phyloP scores from a whole-genome alignment of 2,329 filamentous ascomycete species.

The Beauveria sp. region DNA sequence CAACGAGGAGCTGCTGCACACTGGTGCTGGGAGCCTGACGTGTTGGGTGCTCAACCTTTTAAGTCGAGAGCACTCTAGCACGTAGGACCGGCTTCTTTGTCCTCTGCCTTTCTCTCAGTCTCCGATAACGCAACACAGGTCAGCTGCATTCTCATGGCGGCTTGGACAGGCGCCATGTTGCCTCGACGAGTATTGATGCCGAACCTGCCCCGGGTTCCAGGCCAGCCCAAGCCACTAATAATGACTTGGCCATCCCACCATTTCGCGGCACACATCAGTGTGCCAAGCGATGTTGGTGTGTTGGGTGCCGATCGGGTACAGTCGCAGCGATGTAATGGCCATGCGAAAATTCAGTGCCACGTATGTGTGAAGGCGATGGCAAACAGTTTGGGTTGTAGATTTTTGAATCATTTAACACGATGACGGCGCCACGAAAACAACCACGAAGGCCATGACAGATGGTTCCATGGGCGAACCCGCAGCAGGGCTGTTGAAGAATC shows the following conservation, averaged over 20 bases:
- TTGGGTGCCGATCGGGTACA: neutral
- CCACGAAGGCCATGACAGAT: too few species aligned
- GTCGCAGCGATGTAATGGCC: neutral
- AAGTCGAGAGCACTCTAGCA: neutral
- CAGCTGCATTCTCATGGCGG: neutral
- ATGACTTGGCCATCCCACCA: neutral
- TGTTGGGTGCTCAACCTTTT: neutral
- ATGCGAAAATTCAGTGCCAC: neutral
- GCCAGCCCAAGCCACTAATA: constrained; percentile 1
- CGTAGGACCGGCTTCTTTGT: neutral
- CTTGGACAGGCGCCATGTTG: neutral
- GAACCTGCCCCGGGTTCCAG: constrained; percentile 1
- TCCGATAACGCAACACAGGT: constrained; percentile 5
- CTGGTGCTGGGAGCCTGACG: neutral
- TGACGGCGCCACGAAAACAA: too few species aligned
- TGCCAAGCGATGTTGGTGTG: neutral
- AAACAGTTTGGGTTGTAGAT: neutral
- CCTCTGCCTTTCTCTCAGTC: too few species aligned
- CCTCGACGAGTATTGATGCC: neutral
- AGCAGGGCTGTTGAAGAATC: too few species aligned
- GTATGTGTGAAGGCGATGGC: neutral
- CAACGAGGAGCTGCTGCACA: neutral
- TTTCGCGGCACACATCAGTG: neutral
- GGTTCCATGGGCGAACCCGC: too few species aligned
- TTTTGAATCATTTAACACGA: too few species aligned